These are phyloP conservation scores for Conringia planisiliqua DNA, from an alignment of 345 rosid species.

Conservation along the genomic window DNA sequence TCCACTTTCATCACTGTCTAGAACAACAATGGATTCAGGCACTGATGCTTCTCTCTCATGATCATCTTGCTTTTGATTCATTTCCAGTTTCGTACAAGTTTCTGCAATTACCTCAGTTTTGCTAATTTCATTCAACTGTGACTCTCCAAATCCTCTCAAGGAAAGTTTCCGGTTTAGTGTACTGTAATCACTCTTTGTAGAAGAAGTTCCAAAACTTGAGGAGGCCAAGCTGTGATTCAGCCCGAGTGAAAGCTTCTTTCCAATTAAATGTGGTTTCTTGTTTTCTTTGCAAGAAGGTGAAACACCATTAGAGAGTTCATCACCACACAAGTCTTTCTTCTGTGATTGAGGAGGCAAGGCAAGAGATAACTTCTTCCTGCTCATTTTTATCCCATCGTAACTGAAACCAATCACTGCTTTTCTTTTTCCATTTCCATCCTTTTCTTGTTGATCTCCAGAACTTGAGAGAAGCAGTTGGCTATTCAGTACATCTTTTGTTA, in stretches of 20 bases:
- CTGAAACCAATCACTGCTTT: conserved; percentile 2
- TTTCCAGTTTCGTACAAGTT: neutral
- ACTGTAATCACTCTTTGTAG: conserved; percentile 13
- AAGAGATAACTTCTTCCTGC: conserved; percentile 39
- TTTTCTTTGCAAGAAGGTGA: neutral
- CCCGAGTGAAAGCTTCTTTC: conserved; percentile 51
- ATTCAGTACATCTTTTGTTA: neutral
- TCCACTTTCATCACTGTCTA: conserved; percentile 80
- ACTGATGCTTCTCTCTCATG: conserved; percentile 19
- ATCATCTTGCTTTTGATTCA: conserved; percentile 3
- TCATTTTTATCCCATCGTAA: conserved; percentile 9
- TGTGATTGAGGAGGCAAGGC: conserved; percentile 30
- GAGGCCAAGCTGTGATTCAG: conserved; percentile 2
- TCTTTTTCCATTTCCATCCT: conserved; percentile 26
- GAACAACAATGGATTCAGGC: conserved; percentile 50
- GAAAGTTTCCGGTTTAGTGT: conserved; percentile 29
- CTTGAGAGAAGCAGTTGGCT: neutral
- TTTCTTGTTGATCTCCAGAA: neutral
- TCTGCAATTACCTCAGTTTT: conserved; percentile 7
- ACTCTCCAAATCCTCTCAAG: conserved; percentile 30
- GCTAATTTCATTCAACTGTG: conserved; percentile 18
- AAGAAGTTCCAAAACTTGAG: conserved; percentile 6
- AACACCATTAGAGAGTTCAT: conserved; percentile 23
- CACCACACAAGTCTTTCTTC: conserved; percentile 24
- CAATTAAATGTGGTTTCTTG: conserved; percentile 23